These are phyloP conservation scores for Lipomyces kockii DNA, from an alignment of 805 yeast genomes.

Conservation along the genomic window DNA sequence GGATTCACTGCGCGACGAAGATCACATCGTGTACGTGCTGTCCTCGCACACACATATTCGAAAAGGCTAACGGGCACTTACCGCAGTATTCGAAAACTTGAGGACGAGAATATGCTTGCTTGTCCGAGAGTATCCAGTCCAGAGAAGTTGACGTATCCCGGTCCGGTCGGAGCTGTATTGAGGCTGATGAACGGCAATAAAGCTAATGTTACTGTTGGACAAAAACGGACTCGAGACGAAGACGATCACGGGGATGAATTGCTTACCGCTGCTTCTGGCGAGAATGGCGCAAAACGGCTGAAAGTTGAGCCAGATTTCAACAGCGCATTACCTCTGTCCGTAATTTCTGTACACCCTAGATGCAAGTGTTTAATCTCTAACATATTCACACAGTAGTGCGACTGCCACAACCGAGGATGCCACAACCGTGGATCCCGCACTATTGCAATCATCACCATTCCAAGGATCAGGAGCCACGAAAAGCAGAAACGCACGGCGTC, in stretches of 20 bases:
- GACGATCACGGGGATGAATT: not conserved
- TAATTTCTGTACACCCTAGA: not conserved
- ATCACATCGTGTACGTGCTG: conserved; percentile 12
- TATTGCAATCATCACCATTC: not conserved
- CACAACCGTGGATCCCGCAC: not conserved
- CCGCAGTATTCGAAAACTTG: not conserved
- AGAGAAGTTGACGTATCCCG: not conserved
- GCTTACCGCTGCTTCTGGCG: not conserved
- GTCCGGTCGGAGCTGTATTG: not conserved
- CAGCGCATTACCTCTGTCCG: not conserved
- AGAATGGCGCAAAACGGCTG: not conserved
- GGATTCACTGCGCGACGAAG: conserved; percentile 17
- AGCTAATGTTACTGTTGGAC: not conserved
- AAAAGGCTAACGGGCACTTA: not conserved
- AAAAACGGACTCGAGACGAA: not conserved
- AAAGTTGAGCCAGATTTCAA: not conserved
- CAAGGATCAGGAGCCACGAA: conserved; percentile 3
- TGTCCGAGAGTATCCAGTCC: not conserved
- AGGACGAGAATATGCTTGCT: not conserved
- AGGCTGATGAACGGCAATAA: not conserved
- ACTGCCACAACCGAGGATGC: not conserved
- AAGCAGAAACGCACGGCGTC: conserved; percentile 12
- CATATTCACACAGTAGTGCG: not conserved
- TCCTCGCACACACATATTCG: not conserved
- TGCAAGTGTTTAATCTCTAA: not conserved